phyloP scores from a whole-genome alignment of 495 filamentous ascomycete species.

The Daldinia decipiens region DNA sequence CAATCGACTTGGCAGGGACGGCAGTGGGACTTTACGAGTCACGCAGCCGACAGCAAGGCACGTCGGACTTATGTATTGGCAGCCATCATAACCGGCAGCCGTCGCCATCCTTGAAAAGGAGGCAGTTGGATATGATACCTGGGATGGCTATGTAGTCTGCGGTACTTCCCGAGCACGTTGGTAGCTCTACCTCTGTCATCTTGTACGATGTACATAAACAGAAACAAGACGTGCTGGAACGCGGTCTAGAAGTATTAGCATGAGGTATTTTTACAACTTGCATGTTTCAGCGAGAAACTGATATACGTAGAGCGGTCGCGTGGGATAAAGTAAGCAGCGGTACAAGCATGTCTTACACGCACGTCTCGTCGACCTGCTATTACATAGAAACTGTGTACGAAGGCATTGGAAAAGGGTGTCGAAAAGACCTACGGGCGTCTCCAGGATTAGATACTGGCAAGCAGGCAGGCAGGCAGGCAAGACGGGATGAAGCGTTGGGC shows the following conservation, averaged over 20 bases:
- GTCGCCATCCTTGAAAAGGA: slow-evolving; percentile 26
- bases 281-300: slow-evolving; percentile 21
- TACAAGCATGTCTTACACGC: slow-evolving; percentile 30
- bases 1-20: slow-evolving; percentile 53
- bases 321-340: slow-evolving; percentile 9
- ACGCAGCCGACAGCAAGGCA: slow-evolving; percentile 21
- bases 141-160: slow-evolving; percentile 8
- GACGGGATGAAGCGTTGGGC: slow-evolving; percentile 36
- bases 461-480: slow-evolving; percentile 8
- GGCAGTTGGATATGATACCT: slow-evolving; percentile 14
- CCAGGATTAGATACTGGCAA: slow-evolving; percentile 28
- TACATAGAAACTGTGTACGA: slow-evolving; percentile 7
- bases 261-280: slow-evolving; percentile 36
- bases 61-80: slow-evolving; percentile 25
- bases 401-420: slow-evolving; percentile 13
- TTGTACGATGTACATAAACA: slow-evolving; percentile 16
- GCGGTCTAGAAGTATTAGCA: slow-evolving; percentile 27
- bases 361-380: slow-evolving; percentile 15
- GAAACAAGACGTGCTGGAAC: slow-evolving; percentile 11
- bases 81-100: slow-evolving; percentile 6
- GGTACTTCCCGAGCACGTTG: slow-evolving; percentile 26
- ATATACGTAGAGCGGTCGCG: slow-evolving; percentile 11
- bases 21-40: slow-evolving; percentile 45
- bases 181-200: slow-evolving; percentile 11
- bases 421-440: slow-evolving; percentile 12